Evolutionary conservation across 371 early-diverging fungal species (phyloP), one percentile per base, ranked within the genome.

Genomic region (Pancytospora epiphaga): DNA sequence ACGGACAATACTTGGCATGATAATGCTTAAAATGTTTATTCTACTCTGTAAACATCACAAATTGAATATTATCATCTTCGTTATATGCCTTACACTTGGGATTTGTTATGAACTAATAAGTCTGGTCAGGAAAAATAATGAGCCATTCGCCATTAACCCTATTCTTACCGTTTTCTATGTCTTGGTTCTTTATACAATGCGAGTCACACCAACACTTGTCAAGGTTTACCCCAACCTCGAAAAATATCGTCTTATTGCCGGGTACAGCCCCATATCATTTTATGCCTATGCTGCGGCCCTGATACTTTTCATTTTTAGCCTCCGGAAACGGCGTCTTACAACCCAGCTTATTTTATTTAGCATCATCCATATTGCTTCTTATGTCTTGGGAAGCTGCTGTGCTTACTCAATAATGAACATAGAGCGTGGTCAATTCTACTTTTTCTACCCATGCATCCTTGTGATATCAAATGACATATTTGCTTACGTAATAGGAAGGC

Each of bases 401-500:
- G 90, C 92, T 74, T 90, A 90, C 70, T 89, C 92, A 76, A 88
- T 95, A 66, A 87, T 88, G 76, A 96, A 94, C 81, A 89, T 95
- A 73, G 86, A 93, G 70, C 90, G 92, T 81, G 95, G 94, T n/a
- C 84, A 93, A 76, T 89, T 93, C 66, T 98, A 93, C 92, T 87
- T 85, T 74, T 83, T 96, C 54, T 80, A 93, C 63, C 95, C 96
- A 0, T 86, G 85, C 0, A 84, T 88, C 1, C 84, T 95, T 38
- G 95, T 98, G n/a, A 87, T 93, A 54, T 85, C 87, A 62, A 98
- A 98, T 84, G 98, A 98, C 78, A 91, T 92, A 39, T 88, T 88
- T 77, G 98, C 98, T 9, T 98, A 98, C 79, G 82, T 94, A 43
- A 88, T 88, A 80, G 98, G 94, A 3, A 90, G 90, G 81, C 89